Base-by-base conservation (phyloP, 352 stramenopile genomes). In the Phytophthora europaea region DNA sequence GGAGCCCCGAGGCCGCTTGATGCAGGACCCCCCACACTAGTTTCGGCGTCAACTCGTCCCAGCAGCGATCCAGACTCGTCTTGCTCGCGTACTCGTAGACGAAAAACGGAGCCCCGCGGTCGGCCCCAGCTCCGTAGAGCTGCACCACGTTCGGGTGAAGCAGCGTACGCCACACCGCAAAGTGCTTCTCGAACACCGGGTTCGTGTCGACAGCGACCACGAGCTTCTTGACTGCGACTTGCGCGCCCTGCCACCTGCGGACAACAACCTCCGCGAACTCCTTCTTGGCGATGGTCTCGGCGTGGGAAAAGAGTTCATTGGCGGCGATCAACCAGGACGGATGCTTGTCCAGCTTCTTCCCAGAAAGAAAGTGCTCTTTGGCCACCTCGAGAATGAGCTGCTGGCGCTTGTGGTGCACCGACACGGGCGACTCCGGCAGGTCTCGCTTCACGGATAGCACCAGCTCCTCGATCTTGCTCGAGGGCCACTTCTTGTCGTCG, bases 171-270 rank as follows among this genome's bases (percentile, higher is more conserved):
- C 74, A 81, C 1, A 81, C 54, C 0, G 40, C 20, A 10, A 73
- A 75, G 47, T 81, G 70, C 38, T 81, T 81, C 47, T 81, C 52
- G 31, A 81, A 75, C 7, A 81, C 70, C 0, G 61, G 74, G 48
- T 28, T 53, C 8, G 40, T 78, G 16, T 78, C 70, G 3, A 43
- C 74, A 8, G 69, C 13, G 4, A 72, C 18, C 6, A 53, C 18
- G 22, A 73, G 77, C 34, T 67, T 75, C 61, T 81, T 81, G 33
- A 81, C 54, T 28, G 69, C 74, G 22, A 77, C 69, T 48, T 23
- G 26, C 13, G 60, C 65, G 10, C 69, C 74, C 15, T 81, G 70
- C 70, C 74, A 81, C 38, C 67, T 28, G 1, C 65, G 70, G 5
- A 72, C 47, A 13, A 69, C 70, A 34, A 76, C 76, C 1, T 51